Evolutionary conservation across 768 basidiomycete genomes (phyloP).

Genomic region (Rhizopogon vesiculosus): DNA sequence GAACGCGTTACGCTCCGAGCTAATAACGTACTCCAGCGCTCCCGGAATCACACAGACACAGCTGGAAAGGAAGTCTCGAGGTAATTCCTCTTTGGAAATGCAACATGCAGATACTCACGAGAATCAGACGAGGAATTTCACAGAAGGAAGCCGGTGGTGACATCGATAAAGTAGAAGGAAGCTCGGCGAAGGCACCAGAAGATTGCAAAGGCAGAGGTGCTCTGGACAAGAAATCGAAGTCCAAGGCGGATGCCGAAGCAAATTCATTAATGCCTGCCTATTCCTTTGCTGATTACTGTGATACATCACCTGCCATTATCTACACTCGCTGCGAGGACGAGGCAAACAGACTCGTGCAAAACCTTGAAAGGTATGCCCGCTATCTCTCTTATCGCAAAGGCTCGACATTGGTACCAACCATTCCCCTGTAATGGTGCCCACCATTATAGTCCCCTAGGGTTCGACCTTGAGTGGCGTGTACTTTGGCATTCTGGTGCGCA

Average conservation of each 20-base stretch:
- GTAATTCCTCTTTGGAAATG: not conserved
- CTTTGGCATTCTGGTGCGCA: conserved; percentile 24
- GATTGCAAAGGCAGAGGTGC: not conserved
- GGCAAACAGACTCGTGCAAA: conserved; percentile 35
- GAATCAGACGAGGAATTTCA: not conserved
- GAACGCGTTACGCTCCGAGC: not conserved
- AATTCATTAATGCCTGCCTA: conserved; percentile 26
- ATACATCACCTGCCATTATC: conserved; percentile 27
- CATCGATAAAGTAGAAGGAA: not conserved
- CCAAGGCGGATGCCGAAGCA: not conserved
- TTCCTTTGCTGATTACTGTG: conserved; percentile 30
- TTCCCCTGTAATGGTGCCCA: not conserved
- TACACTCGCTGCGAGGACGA: conserved; percentile 38
- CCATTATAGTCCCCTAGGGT: conserved; percentile 37
- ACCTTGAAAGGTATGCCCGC: conserved; percentile 30
- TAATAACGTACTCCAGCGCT: not conserved
- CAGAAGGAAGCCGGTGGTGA: not conserved
- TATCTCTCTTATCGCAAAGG: not conserved
- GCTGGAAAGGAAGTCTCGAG: not conserved
- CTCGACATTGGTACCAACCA: not conserved
- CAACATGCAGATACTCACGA: not conserved
- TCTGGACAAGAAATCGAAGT: conserved; percentile 4
- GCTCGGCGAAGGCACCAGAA: not conserved
- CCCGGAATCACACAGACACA: not conserved
- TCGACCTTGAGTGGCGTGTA: conserved; percentile 49